A percentile compares a stretch with the other conserved stretches of the same genome.
Conservation (phyloP, 1,284 basidiomycete species). For the Stereum hirsutum region DNA sequence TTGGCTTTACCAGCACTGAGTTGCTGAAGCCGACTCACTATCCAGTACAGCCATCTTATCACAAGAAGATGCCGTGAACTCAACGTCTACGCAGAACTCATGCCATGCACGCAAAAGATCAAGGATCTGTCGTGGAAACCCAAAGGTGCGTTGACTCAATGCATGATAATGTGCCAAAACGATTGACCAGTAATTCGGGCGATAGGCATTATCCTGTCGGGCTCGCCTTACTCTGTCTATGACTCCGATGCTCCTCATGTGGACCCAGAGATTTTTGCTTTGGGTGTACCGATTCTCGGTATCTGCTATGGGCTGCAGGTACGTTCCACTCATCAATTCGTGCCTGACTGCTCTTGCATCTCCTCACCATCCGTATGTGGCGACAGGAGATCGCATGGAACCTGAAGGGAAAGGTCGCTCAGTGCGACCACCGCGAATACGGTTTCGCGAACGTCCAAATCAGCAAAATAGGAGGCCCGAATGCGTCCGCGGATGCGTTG, state of each 20-base stretch:
- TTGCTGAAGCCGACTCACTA: conserved; percentile 7
- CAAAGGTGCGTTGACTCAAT: conserved; percentile 52
- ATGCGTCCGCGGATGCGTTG: conserved; percentile 60
- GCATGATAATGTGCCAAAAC: neutral
- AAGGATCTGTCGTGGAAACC: conserved; percentile 90
- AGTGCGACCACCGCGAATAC: conserved; percentile 92
- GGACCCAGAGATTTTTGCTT: conserved; percentile 89
- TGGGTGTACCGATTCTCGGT: conserved; percentile 89
- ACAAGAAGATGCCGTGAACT: conserved; percentile 97
- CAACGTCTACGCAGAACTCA: conserved; percentile 96
- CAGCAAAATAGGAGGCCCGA: conserved; percentile 50
- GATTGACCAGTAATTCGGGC: conserved; percentile 1
- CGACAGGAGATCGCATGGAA: conserved; percentile 95
- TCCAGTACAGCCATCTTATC: conserved; percentile 95
- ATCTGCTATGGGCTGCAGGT: conserved; percentile 99
- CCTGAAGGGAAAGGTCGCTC: conserved; percentile 80
- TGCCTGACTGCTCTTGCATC: neutral
- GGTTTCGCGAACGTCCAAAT: conserved; percentile 84
- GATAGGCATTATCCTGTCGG: conserved; percentile 92
- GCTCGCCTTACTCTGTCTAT: conserved; percentile 98
- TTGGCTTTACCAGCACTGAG: neutral
- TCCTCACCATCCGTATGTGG: conserved; percentile 3
- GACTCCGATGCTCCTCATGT: conserved; percentile 90
- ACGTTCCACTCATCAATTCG: conserved; percentile 6
- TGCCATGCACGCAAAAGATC: conserved; percentile 94